Conservation (phyloP, 306 rosid species). For the Arachis stenosperma region DNA sequence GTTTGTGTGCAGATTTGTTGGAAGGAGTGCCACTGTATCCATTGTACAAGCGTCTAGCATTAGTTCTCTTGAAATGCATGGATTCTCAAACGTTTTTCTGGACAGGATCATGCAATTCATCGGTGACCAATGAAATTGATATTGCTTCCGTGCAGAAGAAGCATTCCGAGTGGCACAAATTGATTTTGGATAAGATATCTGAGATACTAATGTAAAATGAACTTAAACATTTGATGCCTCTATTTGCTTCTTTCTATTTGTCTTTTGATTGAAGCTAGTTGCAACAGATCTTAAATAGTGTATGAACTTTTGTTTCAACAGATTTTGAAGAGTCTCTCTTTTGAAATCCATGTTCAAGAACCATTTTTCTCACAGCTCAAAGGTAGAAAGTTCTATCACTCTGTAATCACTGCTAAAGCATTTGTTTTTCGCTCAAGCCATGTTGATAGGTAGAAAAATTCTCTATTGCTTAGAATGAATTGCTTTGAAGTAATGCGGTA, state of each 20-base stretch:
- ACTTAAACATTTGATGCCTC: background rate
- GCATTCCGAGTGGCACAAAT: constrained; percentile 58
- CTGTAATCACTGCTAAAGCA: background rate
- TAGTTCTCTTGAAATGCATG: constrained; percentile 50
- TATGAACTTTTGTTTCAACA: constrained; percentile 38
- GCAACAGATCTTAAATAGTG: background rate
- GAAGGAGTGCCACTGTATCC: constrained; percentile 78
- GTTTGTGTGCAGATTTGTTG: constrained; percentile 42
- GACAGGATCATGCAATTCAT: constrained; percentile 22
- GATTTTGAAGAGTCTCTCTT: constrained; percentile 57
- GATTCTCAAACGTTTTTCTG: constrained; percentile 49
- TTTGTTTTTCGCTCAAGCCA: background rate
- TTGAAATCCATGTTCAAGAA: constrained; percentile 71
- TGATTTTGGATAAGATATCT: constrained; percentile 63
- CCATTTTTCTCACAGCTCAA: constrained; percentile 70
- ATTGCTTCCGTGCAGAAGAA: constrained; percentile 50
- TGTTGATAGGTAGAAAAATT: constrained; percentile 7
- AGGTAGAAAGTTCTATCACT: constrained; percentile 43
- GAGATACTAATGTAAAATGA: constrained; percentile 58
- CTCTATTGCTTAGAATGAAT: background rate
- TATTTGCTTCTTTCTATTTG: constrained; percentile 22
- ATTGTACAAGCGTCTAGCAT: constrained; percentile 63
- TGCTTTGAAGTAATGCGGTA: constrained; percentile 2
- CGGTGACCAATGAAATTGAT: constrained; percentile 40
- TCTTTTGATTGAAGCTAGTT: constrained; percentile 25